Percentiles rank a stretch among this genome's conserved stretches.
Conservation (phyloP, 2,329 filamentous ascomycete species). For the Talaromyces marneffei region DNA sequence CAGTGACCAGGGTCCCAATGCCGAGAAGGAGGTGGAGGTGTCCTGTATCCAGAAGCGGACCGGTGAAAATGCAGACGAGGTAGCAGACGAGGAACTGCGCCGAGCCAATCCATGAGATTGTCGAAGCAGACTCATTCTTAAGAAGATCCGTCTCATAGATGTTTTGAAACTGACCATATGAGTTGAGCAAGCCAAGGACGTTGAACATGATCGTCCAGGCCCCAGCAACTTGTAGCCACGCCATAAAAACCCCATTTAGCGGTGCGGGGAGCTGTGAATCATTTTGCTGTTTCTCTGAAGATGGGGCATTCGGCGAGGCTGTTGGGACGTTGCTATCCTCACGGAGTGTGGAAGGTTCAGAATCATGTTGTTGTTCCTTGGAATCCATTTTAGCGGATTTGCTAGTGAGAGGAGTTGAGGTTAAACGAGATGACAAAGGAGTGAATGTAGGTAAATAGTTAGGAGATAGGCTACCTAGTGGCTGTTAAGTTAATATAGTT, state of each 20-base stretch:
- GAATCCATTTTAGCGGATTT: conserved; percentile 1
- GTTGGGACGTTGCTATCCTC: background rate
- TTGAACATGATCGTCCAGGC: conserved; percentile 5
- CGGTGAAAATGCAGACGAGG: conserved; percentile 4
- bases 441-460: background rate
- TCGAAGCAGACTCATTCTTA: conserved; percentile 37
- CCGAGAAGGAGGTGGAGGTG: background rate
- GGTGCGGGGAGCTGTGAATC: background rate
- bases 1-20: background rate
- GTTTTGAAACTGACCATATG: conserved; percentile 49
- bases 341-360: background rate
- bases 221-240: conserved; percentile 6
- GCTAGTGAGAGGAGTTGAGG: background rate
- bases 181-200: conserved; percentile 26
- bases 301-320: too few species aligned
- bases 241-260: conserved; percentile 1
- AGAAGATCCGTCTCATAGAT: conserved; percentile 46
- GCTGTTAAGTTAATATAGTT: too few species aligned
- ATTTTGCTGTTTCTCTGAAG: too few species aligned
- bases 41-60: conserved; percentile 1
- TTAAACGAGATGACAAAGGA: background rate
- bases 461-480: too few species aligned
- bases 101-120: conserved; percentile 27
- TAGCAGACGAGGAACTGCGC: background rate
- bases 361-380: conserved; percentile 1